A percentile compares a stretch with the other conserved stretches of the same genome.
phyloP scores from a whole-genome alignment of 148 eudicot genomes.

The Silene latifolia region DNA sequence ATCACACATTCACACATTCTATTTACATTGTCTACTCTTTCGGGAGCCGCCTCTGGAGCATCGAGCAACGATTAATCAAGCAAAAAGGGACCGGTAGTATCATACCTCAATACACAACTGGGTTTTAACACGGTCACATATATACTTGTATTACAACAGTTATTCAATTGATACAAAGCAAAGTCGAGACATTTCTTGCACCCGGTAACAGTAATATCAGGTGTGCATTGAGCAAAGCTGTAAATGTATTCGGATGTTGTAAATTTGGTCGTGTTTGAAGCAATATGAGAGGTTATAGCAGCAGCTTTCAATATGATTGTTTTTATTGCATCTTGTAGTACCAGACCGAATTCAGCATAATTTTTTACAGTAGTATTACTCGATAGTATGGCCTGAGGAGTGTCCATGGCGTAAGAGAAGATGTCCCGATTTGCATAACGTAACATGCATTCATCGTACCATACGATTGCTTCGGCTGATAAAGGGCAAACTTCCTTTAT shows the following conservation, averaged over 20 bases:
- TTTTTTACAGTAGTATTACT: not conserved
- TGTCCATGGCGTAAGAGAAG: not conserved
- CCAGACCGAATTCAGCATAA: slow-evolving; percentile 1
- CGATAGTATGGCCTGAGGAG: not conserved
- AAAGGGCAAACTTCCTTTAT: slow-evolving; percentile 6
- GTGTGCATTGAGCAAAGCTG: slow-evolving; percentile 21
- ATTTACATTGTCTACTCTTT: no score
- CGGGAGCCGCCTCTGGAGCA: no score
- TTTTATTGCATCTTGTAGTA: not conserved
- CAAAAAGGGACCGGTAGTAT: slow-evolving; percentile 4
- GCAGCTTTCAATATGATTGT: not conserved
- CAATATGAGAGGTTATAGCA: not conserved
- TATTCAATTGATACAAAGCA: not conserved
- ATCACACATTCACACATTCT: no score
- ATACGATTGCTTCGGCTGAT: not conserved
- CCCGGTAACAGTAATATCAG: not conserved
- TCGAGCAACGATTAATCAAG: not conserved
- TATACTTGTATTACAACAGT: not conserved
- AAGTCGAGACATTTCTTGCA: not conserved
- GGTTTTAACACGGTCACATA: not conserved
- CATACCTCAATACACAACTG: slow-evolving; percentile 14
- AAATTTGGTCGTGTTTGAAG: slow-evolving; percentile 11
- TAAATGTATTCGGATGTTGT: slow-evolving; percentile 1
- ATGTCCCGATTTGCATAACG: slow-evolving; percentile 17
- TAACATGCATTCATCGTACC: slow-evolving; percentile 24